Evolutionary conservation across 139 green algal genomes (phyloP).

Genomic region (Nannochloris sp.): DNA sequence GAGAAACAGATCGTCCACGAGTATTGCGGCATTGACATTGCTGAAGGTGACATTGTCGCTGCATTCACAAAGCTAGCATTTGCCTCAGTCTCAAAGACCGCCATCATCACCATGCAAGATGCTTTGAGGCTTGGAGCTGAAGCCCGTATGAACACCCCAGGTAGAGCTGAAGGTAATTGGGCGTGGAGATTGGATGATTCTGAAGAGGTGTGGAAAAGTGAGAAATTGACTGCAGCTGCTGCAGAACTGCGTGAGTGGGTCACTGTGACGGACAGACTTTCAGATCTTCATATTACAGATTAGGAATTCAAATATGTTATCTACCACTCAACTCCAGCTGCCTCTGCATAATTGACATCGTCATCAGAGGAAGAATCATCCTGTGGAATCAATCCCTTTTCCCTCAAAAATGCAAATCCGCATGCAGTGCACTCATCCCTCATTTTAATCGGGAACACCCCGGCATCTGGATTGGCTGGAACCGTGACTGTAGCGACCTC

Average conservation of each 20-base stretch:
- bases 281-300: slow-evolving; percentile 1
- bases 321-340: slow-evolving; percentile 48
- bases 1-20: slow-evolving; percentile 52
- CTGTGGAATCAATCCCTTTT: slow-evolving; percentile 55
- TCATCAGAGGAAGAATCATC: slow-evolving; percentile 44
- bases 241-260: slow-evolving; percentile 10
- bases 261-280: slow-evolving; percentile 9
- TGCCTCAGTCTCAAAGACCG: slow-evolving; percentile 54
- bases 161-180: slow-evolving; percentile 81
- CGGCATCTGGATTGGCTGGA: slow-evolving; percentile 25
- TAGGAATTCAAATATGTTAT: slow-evolving; percentile 7
- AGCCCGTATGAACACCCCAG: slow-evolving; percentile 89
- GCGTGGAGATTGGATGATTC: slow-evolving; percentile 48
- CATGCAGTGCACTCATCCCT: slow-evolving; percentile 49
- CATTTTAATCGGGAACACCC: slow-evolving; percentile 63
- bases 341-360: slow-evolving; percentile 50
- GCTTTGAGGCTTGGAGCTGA: slow-evolving; percentile 89
- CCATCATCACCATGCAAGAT: slow-evolving; percentile 83
- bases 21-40: slow-evolving; percentile 55
- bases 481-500: slow-evolving; percentile 43
- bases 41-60: slow-evolving; percentile 63
- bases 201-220: background rate
- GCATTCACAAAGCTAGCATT: slow-evolving; percentile 69
- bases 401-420: slow-evolving; percentile 54
- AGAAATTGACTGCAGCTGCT: background rate